phyloP scores from a whole-genome alignment of 768 basidiomycete species.

The Pleurotus ostreatus region DNA sequence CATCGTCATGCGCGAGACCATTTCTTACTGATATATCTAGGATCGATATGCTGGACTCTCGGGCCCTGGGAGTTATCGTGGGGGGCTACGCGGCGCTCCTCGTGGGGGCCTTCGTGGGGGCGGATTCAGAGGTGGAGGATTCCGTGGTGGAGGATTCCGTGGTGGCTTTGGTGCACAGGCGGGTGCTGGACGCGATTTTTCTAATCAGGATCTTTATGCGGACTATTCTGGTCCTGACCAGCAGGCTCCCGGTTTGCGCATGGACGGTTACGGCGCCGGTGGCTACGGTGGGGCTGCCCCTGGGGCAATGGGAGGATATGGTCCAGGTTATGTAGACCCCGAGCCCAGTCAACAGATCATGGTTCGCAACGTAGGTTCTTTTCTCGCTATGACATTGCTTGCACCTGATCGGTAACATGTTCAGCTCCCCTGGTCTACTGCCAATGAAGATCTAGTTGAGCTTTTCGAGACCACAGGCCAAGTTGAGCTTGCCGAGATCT shows the following conservation, averaged over 20 bases:
- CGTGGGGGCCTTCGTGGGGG: slow-evolving; percentile 42
- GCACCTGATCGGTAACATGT: slow-evolving; percentile 4
- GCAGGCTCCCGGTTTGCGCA: slow-evolving; percentile 36
- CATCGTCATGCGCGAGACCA: neutral
- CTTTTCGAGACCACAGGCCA: slow-evolving; percentile 96
- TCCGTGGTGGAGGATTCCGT: slow-evolving; percentile 45
- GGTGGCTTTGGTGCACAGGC: slow-evolving; percentile 46
- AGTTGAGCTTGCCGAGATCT: slow-evolving; percentile 91
- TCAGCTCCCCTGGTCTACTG: slow-evolving; percentile 97
- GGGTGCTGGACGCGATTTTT: slow-evolving; percentile 72
- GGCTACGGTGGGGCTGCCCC: slow-evolving; percentile 25
- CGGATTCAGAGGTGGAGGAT: slow-evolving; percentile 54
- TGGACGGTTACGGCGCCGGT: slow-evolving; percentile 28
- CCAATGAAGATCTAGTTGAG: slow-evolving; percentile 97
- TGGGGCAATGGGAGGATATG: slow-evolving; percentile 28
- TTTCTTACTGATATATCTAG: slow-evolving; percentile 28
- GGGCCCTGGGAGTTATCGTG: slow-evolving; percentile 55
- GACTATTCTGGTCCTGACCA: slow-evolving; percentile 91
- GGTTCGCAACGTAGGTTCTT: slow-evolving; percentile 87
- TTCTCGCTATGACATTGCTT: neutral
- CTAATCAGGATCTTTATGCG: slow-evolving; percentile 86
- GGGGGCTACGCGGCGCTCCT: slow-evolving; percentile 29
- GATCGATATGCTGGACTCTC: slow-evolving; percentile 88
- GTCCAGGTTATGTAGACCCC: slow-evolving; percentile 45
- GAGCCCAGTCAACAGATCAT: slow-evolving; percentile 97